Conservation (phyloP, 177 flowering plant species). For the Tripterygium wilfordii region DNA sequence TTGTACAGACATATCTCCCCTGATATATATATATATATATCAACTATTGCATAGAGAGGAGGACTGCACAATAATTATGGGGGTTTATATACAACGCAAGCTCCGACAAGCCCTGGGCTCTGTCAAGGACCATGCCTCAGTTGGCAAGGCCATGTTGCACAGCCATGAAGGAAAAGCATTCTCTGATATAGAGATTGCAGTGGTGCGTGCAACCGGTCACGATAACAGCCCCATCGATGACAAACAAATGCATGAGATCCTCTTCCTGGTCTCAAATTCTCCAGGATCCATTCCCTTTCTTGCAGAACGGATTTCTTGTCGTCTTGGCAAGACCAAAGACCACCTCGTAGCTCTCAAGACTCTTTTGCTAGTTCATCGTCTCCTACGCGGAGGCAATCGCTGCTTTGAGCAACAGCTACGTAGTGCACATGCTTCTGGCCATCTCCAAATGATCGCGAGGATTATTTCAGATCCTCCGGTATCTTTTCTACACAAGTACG, state of each 20-base stretch:
- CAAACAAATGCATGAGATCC: constrained; percentile 47
- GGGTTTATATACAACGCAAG: constrained; percentile 29
- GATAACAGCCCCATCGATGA: constrained; percentile 39
- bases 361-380: constrained; percentile 41
- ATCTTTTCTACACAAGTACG: constrained; percentile 27
- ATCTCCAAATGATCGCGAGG: constrained; percentile 41
- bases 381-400: constrained; percentile 49
- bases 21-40: background rate
- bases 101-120: constrained; percentile 38
- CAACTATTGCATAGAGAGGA: background rate
- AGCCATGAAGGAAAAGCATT: constrained; percentile 15
- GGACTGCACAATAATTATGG: constrained; percentile 20
- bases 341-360: constrained; percentile 42
- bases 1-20: background rate
- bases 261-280: constrained; percentile 50
- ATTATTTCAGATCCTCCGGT: constrained; percentile 6
- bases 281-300: constrained; percentile 38
- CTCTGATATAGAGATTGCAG: constrained; percentile 39
- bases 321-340: constrained; percentile 38
- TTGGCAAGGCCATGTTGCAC: constrained; percentile 42
- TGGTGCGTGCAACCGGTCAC: constrained; percentile 46
- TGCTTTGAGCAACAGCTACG: constrained; percentile 41
- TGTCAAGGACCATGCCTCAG: constrained; percentile 47
- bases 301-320: constrained; percentile 32
- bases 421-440: constrained; percentile 25